Conservation (phyloP, 169 alveolate species). For the Plasmodium inui region DNA sequence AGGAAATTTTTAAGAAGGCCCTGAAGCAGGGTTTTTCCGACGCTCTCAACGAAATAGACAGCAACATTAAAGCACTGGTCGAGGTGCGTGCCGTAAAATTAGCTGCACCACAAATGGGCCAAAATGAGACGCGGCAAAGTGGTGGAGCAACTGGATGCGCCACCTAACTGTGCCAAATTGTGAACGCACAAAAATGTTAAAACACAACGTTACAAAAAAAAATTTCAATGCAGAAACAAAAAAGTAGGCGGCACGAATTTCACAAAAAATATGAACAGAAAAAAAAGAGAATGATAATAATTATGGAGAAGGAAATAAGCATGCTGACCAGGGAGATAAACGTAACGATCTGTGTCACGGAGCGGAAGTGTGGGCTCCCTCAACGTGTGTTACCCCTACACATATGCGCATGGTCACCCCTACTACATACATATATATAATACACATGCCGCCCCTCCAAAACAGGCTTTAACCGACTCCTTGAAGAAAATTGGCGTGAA, state of each 20-base stretch:
- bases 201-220: background rate
- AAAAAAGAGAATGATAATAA: constrained; percentile 27
- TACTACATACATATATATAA: background rate
- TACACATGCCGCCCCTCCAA: background rate
- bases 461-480: constrained; percentile 48
- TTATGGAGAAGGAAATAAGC: constrained; percentile 43
- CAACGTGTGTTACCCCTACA: background rate
- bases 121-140: background rate
- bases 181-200: background rate
- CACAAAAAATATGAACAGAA: constrained; percentile 68
- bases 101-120: background rate
- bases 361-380: background rate
- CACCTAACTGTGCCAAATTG: background rate
- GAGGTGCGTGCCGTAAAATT: constrained; percentile 19
- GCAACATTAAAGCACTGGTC: constrained; percentile 29
- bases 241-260: constrained; percentile 62
- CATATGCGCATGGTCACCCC: background rate
- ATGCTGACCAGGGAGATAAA: constrained; percentile 46
- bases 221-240: constrained; percentile 46
- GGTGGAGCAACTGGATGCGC: background rate
- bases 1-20: constrained; percentile 39
- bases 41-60: constrained; percentile 55
- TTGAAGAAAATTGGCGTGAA: constrained; percentile 50
- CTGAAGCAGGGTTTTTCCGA: constrained; percentile 36
- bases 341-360: constrained; percentile 13